Evolutionary conservation across 2,329 filamentous ascomycete genomes (phyloP), one percentile per base, ranked within the genome.

Genomic region (Claviceps purpurea): DNA sequence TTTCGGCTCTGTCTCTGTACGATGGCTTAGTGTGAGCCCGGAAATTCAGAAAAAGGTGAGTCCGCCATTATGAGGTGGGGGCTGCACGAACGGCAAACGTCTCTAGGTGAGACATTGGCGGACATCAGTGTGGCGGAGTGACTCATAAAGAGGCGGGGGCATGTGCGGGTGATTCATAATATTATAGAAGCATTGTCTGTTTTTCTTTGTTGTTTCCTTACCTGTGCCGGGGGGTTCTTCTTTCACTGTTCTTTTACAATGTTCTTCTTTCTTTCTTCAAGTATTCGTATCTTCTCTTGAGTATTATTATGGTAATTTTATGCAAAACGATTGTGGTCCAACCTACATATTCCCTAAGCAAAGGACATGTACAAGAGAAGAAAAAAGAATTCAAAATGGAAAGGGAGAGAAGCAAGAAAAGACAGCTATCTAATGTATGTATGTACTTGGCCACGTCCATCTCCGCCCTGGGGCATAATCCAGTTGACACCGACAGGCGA

Each of bases 1-100:
- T 98, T 54, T 97, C 91, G 51, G 93, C 93, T 38, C 75, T 98
- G 64, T 96, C 90, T 53, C 77, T 98, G 58, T 98, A 98, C 64
- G 93, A 98, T 65, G 93, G 93, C 24, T 73, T 98, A 64, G 93
- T 98, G 66, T 96, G 67, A 61, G 30, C 30, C 30, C 30, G 10
- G 30, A 34, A 34, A 11, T 34, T 11, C 30, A 34, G 30, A 34
- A 34, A 34, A 52, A 8, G 18, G 14, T 16, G 20, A 40, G 39
- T 40, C 39, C 16, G 13, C n/a, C 39, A 40, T 40, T 40, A 40
- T 34, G 30, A 4, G 30, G 30, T 34, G 18, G 41, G 8, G 18
- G 18, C 18, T 11, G 18, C 18, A 22, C 10, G 18, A 20, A 11
- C 18, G 18, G 11, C 18, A 11, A 20, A 11, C 18, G 18, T 13